phyloP scores from a whole-genome alignment of 495 filamentous ascomycete species.

The Aspergillus bridgeri region DNA sequence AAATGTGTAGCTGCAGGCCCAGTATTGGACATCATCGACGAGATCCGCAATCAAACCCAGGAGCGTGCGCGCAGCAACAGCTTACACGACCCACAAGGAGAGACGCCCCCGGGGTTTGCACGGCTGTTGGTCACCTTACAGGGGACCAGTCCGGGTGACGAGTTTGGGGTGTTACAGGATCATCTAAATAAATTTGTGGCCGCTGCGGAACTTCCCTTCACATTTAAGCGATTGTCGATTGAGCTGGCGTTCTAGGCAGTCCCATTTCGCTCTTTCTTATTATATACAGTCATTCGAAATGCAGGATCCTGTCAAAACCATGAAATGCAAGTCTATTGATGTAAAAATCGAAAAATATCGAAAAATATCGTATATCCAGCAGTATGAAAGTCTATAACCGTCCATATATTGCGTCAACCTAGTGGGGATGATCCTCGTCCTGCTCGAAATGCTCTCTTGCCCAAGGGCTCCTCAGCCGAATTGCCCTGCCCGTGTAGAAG shows the following conservation, averaged over 20 bases:
- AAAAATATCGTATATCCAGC: too few relatives aligned
- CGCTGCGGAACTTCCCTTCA: neutral
- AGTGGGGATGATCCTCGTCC: slow-evolving; percentile 32
- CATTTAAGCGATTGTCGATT: neutral
- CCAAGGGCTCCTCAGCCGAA: slow-evolving; percentile 41
- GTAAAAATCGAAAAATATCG: too few relatives aligned
- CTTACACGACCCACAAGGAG: neutral
- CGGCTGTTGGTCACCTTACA: neutral
- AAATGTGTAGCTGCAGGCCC: neutral
- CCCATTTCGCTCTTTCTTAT: too few relatives aligned
- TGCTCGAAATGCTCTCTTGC: slow-evolving; percentile 41
- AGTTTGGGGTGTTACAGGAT: neutral
- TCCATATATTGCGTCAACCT: too few relatives aligned
- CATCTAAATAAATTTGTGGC: neutral
- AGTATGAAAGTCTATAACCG: too few relatives aligned
- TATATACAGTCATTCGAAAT: too few relatives aligned
- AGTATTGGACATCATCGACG: neutral
- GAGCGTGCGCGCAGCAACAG: neutral
- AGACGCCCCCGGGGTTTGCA: neutral
- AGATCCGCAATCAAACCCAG: neutral
- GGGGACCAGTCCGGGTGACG: neutral
- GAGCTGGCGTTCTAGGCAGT: neutral
- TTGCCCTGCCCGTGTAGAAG: slow-evolving; percentile 31
- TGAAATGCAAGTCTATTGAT: too few relatives aligned
- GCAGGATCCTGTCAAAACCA: too few relatives aligned